Evolutionary conservation across 2,329 filamentous ascomycete species (phyloP).

Genomic region (Nakataea oryzae): DNA sequence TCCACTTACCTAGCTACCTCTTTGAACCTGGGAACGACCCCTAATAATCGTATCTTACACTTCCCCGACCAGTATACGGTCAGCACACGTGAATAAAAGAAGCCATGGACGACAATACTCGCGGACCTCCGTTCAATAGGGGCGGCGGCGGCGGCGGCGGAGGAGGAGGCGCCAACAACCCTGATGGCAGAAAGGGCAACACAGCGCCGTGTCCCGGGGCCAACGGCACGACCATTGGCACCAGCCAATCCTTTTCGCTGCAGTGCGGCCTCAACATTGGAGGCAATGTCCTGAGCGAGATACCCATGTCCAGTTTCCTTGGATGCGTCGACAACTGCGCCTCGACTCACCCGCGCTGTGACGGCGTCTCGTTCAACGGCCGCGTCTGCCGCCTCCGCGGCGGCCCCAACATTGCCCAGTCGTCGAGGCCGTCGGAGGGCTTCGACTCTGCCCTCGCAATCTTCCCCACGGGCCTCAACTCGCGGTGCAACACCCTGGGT

Average conservation of each 20-base stretch:
- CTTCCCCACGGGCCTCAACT: conserved; percentile 13
- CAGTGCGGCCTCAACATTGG: conserved; percentile 14
- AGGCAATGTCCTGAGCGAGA: conserved; percentile 11
- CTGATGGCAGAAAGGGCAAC: background rate
- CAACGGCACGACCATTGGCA: conserved; percentile 17
- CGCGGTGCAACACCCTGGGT: conserved; percentile 15
- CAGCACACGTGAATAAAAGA: no score
- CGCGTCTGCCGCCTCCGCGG: conserved; percentile 16
- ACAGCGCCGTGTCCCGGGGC: conserved; percentile 12
- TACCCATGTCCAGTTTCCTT: conserved; percentile 11
- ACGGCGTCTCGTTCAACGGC: conserved; percentile 14
- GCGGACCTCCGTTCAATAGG: background rate
- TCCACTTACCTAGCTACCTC: no score
- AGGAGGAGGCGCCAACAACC: background rate
- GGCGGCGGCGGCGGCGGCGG: background rate
- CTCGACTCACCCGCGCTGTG: conserved; percentile 19
- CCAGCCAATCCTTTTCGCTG: conserved; percentile 14
- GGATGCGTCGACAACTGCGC: conserved; percentile 18
- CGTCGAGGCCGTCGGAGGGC: conserved; percentile 8
- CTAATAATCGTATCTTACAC: no score
- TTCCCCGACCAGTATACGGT: no score
- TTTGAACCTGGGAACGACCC: no score
- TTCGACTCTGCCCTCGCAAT: conserved; percentile 15
- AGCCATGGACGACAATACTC: background rate
- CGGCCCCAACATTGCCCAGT: conserved; percentile 7